phyloP scores from a whole-genome alignment of 2,329 filamentous ascomycete genomes.

The Penicillium sp. region DNA sequence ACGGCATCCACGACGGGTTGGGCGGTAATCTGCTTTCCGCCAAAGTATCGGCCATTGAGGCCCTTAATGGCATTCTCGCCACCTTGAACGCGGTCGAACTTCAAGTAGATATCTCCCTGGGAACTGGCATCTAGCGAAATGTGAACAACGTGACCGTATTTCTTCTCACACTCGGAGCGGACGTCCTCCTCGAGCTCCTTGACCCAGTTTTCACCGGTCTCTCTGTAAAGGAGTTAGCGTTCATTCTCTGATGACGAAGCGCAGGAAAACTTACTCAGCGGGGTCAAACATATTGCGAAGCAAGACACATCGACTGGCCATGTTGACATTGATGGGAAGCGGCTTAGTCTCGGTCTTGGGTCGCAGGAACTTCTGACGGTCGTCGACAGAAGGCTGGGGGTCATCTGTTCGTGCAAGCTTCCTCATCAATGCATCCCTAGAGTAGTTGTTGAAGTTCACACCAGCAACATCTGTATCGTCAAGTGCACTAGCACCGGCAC shows the following conservation, averaged over 20 bases:
- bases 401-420: slow-evolving; percentile 96
- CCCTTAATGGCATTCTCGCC: slow-evolving; percentile 97
- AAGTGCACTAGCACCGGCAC: slow-evolving; percentile 78
- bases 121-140: slow-evolving; percentile 90
- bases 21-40: slow-evolving; percentile 82
- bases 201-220: slow-evolving; percentile 78
- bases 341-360: slow-evolving; percentile 71
- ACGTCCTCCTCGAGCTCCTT: slow-evolving; percentile 93
- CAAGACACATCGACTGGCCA: slow-evolving; percentile 86
- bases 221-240: slow-evolving; percentile 48
- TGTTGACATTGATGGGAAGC: slow-evolving; percentile 75
- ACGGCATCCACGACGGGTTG: slow-evolving; percentile 95
- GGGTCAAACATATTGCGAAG: slow-evolving; percentile 94
- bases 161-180: slow-evolving; percentile 79
- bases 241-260: not conserved
- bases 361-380: slow-evolving; percentile 64
- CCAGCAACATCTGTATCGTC: slow-evolving; percentile 96
- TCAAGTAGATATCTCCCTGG: slow-evolving; percentile 92
- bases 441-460: slow-evolving; percentile 99
- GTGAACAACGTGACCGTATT: slow-evolving; percentile 96
- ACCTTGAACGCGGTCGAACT: slow-evolving; percentile 90
- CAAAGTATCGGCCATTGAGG: slow-evolving; percentile 93
- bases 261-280: slow-evolving; percentile 60
- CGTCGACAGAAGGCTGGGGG: slow-evolving; percentile 50
- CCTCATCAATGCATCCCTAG: slow-evolving; percentile 94